Evolutionary conservation across 768 basidiomycete species (phyloP).

Genomic region (Rossbeevera mucosa): DNA sequence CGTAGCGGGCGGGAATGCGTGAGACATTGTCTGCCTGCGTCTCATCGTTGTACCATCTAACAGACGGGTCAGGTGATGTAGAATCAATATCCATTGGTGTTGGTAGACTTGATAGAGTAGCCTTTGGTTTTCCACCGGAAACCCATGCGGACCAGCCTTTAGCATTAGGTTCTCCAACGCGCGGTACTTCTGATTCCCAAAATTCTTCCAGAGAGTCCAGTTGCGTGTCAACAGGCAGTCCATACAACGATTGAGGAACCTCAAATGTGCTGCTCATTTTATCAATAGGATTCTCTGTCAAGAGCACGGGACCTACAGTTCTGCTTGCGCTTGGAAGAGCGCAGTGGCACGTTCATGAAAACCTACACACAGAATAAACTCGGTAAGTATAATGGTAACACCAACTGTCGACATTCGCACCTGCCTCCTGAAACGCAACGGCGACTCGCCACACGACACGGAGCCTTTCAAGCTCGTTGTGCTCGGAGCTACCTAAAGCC

Average conservation of each 20-base stretch:
- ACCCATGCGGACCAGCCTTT: constrained; percentile 69
- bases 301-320: constrained; percentile 50
- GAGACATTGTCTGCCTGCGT: constrained; percentile 39
- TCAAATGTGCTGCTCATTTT: constrained; percentile 49
- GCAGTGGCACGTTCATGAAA: constrained; percentile 71
- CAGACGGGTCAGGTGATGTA: constrained; percentile 55
- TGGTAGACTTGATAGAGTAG: constrained; percentile 2
- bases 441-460: constrained; percentile 71
- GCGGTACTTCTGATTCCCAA: constrained; percentile 80
- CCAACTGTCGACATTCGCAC: constrained; percentile 35
- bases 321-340: constrained; percentile 79
- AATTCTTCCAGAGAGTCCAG: constrained; percentile 68
- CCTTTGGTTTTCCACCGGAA: constrained; percentile 38
- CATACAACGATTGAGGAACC: constrained; percentile 43
- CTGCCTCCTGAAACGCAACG: constrained; percentile 59
- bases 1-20: constrained; percentile 52
- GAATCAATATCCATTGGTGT: constrained; percentile 17
- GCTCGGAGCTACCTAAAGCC: constrained; percentile 37
- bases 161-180: constrained; percentile 64
- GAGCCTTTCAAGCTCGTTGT: constrained; percentile 50
- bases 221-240: constrained; percentile 41
- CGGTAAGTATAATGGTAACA: background rate
- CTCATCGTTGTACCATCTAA: constrained; percentile 62
- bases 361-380: constrained; percentile 38
- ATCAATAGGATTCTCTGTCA: constrained; percentile 4